Percentiles rank a stretch among this genome's conserved stretches.
phyloP scores from a whole-genome alignment of 108 stramenopile species.

The Nitzschia sp. region DNA sequence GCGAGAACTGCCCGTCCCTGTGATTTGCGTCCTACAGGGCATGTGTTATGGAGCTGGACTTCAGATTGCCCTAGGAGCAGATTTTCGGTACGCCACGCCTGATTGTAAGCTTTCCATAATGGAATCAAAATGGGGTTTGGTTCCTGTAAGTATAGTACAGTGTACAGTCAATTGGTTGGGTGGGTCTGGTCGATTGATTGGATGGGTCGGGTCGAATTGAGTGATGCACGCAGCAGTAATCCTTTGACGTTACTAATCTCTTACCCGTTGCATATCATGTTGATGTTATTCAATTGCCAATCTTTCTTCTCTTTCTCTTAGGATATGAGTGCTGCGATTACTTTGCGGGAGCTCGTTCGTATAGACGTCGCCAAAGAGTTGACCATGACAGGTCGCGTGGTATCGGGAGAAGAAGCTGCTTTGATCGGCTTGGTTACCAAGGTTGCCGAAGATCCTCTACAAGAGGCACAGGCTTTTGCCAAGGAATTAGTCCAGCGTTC shows the following conservation, averaged over 20 bases:
- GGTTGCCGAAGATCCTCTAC: conserved; percentile 74
- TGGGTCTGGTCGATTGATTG: too few relatives aligned
- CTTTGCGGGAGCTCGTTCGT: conserved; percentile 69
- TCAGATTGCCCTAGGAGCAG: conserved; percentile 90
- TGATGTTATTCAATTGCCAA: too few relatives aligned
- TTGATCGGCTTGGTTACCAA: conserved; percentile 75
- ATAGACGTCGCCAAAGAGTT: conserved; percentile 88
- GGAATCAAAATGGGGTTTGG: conserved; percentile 92
- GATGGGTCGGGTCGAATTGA: too few relatives aligned
- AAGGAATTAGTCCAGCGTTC: conserved; percentile 65
- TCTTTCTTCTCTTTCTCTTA: too few relatives aligned
- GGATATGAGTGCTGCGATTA: conserved; percentile 83
- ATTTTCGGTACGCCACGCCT: conserved; percentile 76
- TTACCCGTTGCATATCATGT: too few relatives aligned
- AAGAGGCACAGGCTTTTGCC: conserved; percentile 70
- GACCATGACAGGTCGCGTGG: conserved; percentile 82
- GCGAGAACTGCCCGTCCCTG: conserved; percentile 85
- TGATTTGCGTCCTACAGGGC: conserved; percentile 83
- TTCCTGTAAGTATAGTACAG: too few relatives aligned
- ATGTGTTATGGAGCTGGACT: conserved; percentile 91
- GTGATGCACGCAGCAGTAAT: too few relatives aligned
- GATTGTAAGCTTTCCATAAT: conserved; percentile 85
- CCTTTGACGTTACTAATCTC: too few relatives aligned
- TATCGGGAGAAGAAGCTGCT: conserved; percentile 69
- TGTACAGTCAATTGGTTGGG: too few relatives aligned